Base-by-base conservation (phyloP, 2,329 filamentous ascomycete genomes). In the Hypoxylon sp. region DNA sequence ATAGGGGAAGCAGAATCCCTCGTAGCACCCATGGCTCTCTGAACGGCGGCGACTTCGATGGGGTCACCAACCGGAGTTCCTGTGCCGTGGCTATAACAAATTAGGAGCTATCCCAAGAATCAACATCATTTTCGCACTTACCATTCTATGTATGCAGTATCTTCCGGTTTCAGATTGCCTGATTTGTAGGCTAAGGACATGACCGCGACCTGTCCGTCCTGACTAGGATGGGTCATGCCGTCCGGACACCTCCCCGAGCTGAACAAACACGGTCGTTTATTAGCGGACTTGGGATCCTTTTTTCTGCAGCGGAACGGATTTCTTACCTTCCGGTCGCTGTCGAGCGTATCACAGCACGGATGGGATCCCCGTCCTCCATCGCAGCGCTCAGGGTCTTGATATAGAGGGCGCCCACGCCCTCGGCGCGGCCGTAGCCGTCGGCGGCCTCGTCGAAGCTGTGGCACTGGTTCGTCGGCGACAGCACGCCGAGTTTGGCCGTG, bases 391-490 rank as follows among this genome's bases (percentile, higher is more conserved):
- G 56, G 17, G 63, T 58, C 31, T 69, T 70, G 2, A 70, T 49
- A 24, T 64, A 69, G 4, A 70, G 23, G 2, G 63, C 65, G 3
- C 63, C 67, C 11, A 61, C 51, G 9, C 45, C 67, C 15, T 69
- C 67, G 7, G 56, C 67, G 29, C 67, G 61, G 2, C 48, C 65
- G 38, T 72, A 72, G 4, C 71, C 72, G 23, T 74, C 65, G 8
- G 70, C 71, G 2, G 27, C 29, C 1, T 23, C 56, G 46, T 73
- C 69, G 20, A 71, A 73, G 0, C 68, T 71, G 15, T 67, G 62
- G 38, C 69, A 72, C 2, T 50, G 65, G 0, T 66, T 69, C 0
- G 66, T 72, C 0, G 71, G 69, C 0, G 74, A 77, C 0, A 77
- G 55, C 0, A 74, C 65, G 0, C 72, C 72, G 0, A 70, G 52